Percentiles rank a stretch among this genome's conserved stretches.
These are phyloP conservation scores for Oxyria digyna DNA, from an alignment of 148 eudicot genomes.

Conservation along the genomic window DNA sequence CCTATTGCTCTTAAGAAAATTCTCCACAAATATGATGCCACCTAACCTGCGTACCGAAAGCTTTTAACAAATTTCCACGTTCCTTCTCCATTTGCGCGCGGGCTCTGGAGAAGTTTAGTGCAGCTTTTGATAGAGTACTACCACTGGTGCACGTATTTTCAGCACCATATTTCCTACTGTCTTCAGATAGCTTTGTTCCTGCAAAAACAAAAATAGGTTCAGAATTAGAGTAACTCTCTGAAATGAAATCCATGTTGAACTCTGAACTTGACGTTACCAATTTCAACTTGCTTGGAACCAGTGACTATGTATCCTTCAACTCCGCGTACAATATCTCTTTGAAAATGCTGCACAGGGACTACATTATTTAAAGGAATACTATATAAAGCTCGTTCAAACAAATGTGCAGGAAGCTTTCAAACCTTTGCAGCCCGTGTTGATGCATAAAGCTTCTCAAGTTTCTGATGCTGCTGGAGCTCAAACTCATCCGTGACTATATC, in stretches of 20 bases:
- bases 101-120: slow-evolving; percentile 66
- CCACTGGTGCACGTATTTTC: slow-evolving; percentile 96
- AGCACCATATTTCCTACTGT: slow-evolving; percentile 87
- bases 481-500: slow-evolving; percentile 59
- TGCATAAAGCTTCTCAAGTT: slow-evolving; percentile 88
- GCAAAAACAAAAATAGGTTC: not conserved
- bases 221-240: not conserved
- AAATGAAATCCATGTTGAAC: not conserved
- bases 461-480: slow-evolving; percentile 83
- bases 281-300: slow-evolving; percentile 97
- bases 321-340: slow-evolving; percentile 97
- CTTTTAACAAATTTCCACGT: slow-evolving; percentile 78
- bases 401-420: not conserved
- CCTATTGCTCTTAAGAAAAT: not conserved
- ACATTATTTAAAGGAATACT: not conserved
- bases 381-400: not conserved
- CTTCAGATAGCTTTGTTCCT: slow-evolving; percentile 97
- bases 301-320: slow-evolving; percentile 95
- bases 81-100: slow-evolving; percentile 95
- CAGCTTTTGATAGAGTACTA: slow-evolving; percentile 80
- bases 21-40: not conserved
- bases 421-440: slow-evolving; percentile 98
- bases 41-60: slow-evolving; percentile 93
- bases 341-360: slow-evolving; percentile 68
- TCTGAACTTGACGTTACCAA: slow-evolving; percentile 31